Evolutionary conservation across 257 asterid genomes (phyloP).

Genomic region (Voacanga thouarsii): DNA sequence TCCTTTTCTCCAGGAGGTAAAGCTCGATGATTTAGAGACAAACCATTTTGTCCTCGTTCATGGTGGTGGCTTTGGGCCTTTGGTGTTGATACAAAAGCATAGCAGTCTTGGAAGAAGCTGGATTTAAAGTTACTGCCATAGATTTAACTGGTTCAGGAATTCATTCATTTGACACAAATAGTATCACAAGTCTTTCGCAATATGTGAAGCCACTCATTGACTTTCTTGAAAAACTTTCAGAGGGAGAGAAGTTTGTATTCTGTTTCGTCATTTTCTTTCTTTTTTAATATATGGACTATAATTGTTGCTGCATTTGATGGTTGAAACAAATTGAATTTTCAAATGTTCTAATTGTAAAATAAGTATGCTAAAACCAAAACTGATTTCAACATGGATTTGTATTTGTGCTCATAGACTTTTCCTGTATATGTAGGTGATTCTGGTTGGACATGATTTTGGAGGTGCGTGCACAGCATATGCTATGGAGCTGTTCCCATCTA

Average conservation of each 20-base stretch:
- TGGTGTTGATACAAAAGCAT: conserved; percentile 99
- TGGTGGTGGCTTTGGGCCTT: conserved; percentile 99
- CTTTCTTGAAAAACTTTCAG: conserved; percentile 62
- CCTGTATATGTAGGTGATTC: conserved; percentile 63
- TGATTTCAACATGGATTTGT: background rate
- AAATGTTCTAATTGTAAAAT: background rate
- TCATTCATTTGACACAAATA: conserved; percentile 83
- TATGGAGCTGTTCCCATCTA: conserved; percentile 74
- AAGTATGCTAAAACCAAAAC: background rate
- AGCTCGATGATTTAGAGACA: conserved; percentile 71
- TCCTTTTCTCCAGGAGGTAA: conserved; percentile 55
- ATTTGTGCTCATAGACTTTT: background rate
- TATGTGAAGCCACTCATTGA: conserved; percentile 85
- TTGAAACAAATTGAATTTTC: background rate
- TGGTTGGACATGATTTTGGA: conserved; percentile 98
- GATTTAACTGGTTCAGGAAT: conserved; percentile 97
- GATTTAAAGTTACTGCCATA: conserved; percentile 90
- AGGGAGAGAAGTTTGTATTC: conserved; percentile 70
- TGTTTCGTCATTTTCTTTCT: conserved; percentile 9
- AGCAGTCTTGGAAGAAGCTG: conserved; percentile 81
- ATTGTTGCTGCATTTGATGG: background rate
- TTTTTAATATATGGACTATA: background rate
- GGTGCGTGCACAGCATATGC: conserved; percentile 90
- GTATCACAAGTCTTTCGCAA: conserved; percentile 69
- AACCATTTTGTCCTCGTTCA: conserved; percentile 92